Evolutionary conservation across 371 early-diverging fungal species (phyloP), one percentile per base, ranked within the genome.

Genomic region (Umbelopsis sp.): DNA sequence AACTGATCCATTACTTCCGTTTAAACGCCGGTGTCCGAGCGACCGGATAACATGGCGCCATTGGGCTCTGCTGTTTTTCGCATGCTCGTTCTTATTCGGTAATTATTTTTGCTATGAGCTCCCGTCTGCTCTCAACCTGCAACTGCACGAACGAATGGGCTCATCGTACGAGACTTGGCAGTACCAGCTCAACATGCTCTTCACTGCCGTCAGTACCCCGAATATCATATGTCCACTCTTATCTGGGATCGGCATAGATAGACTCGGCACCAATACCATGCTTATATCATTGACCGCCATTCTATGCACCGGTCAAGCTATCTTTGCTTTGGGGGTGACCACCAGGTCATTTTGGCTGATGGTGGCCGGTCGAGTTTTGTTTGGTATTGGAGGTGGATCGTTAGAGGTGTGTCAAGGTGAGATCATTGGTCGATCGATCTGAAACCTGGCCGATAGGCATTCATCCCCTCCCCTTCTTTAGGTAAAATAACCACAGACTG

Each of bases 341-440:
- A 32, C 65, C 3, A 73, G 73, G 12, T 74, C 68, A 12, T 87
- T 90, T 67, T 65, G 70, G 63, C 37, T 80, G 1, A 86, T 92
- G 86, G 65, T 89, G 4, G 50, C 82, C 16, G 94, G 93, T 18
- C 81, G 93, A 8, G 66, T 89, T 32, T 51, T 92, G 6, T 87
- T 89, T 75, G 94, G 93, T 16, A 76, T 92, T 5, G 94, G 93
- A 3, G 91, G 91, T 25, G 93, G 91, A 69, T 82, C 85, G 48
- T 82, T 91, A 48, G 90, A 89, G 69, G 89, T 91, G 12, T 84
- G 86, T 4, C 85, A 87, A 71, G 74, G 88, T 25, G n/a, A 57
- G 57, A 25, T 8, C 37, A 57, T 45, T 16, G 20, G 18, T 16
- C 8, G 4, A 48, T 16, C 8, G 4, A 48, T 3, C 11, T 48